Percentiles rank a stretch among this genome's conserved stretches.
Evolutionary conservation across 2,329 filamentous ascomycete species (phyloP).

Genomic region (Monosporascus sp.): DNA sequence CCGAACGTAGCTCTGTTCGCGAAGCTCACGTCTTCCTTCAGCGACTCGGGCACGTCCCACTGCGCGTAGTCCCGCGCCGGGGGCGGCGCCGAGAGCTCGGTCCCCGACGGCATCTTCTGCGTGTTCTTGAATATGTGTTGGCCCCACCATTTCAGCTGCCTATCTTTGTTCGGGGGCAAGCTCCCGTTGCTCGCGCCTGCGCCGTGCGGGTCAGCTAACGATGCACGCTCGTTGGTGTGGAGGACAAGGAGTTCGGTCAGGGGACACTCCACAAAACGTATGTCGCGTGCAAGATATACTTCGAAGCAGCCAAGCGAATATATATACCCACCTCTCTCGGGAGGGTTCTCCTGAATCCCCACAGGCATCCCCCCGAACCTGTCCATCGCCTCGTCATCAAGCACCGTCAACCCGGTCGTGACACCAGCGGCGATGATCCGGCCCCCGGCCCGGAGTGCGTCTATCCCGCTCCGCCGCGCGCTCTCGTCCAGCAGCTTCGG

Average conservation of each 20-base stretch:
- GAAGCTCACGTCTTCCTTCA: constrained; percentile 55
- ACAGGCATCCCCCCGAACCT: constrained; percentile 19
- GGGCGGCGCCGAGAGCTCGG: constrained; percentile 52
- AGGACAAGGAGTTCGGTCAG: too few relatives aligned
- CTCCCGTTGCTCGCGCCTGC: constrained; percentile 53
- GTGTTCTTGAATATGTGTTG: constrained; percentile 55
- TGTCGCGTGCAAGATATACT: background rate
- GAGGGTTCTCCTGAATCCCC: constrained; percentile 20
- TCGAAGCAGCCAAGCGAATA: background rate
- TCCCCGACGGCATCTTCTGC: constrained; percentile 46
- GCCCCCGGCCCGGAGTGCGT: constrained; percentile 39
- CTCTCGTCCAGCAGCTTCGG: constrained; percentile 40
- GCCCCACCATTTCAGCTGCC: constrained; percentile 57
- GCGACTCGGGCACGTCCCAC: constrained; percentile 51
- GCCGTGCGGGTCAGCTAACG: background rate
- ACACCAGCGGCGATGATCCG: constrained; percentile 49
- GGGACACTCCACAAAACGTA: too few relatives aligned
- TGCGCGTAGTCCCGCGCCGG: constrained; percentile 52
- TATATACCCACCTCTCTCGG: constrained; percentile 13
- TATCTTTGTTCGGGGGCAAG: constrained; percentile 47
- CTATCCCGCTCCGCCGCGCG: constrained; percentile 34
- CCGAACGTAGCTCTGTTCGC: constrained; percentile 57
- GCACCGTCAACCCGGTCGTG: constrained; percentile 25
- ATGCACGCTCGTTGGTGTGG: background rate
- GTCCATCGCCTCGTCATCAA: constrained; percentile 15